Evolutionary conservation across 805 yeast species (phyloP), one percentile per base, ranked within the genome.

Genomic region (Babjeviella inositovora): DNA sequence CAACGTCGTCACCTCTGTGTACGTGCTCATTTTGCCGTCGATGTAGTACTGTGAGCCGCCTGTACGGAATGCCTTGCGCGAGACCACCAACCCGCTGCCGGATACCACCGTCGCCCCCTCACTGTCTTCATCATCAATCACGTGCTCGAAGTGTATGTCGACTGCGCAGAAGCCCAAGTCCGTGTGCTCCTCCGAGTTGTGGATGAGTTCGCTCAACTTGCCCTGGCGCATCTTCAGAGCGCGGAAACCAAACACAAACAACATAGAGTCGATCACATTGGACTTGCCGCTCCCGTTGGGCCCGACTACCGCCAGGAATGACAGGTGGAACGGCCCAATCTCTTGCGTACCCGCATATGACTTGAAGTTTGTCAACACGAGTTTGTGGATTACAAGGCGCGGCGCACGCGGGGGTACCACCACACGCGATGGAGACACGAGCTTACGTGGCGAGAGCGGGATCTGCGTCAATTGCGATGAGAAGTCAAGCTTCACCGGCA

Each of bases 251-350:
- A 90, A 90, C 2, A 92, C 98, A 46, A 90, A 90, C 16, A 92
- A 62, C 60, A 90, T 70, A 5, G 96, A 82, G 45, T 92, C 98
- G 45, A 90, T 90, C 32, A 90, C 96, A 41, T 92, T 90, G 9
- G 97, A 85, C 48, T 90, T 90, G 3, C 99, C 99, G 8, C 94
- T 77, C 6, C 99, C 99, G 45, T 90, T 90, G 5, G 98, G 98
- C 0, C 99, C 99, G 8, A 90, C 96, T 7, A 90, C 93, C 0
- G 99, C 97, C 7, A 94, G 80, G 40, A 90, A 92, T 5, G 92
- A 81, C 17, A 85, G 51, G 37, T 90, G 77, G 47, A 90, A 90
- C 0, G 99, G 99, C 0, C 99, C 99, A 23, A 90, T 79, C 5
- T 68, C 67, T 49, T 90, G 97, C 10, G 62, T 53, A 0, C 98